Evolutionary conservation across 2,329 filamentous ascomycete genomes (phyloP).

Genomic region (Bipolaris oryzae): DNA sequence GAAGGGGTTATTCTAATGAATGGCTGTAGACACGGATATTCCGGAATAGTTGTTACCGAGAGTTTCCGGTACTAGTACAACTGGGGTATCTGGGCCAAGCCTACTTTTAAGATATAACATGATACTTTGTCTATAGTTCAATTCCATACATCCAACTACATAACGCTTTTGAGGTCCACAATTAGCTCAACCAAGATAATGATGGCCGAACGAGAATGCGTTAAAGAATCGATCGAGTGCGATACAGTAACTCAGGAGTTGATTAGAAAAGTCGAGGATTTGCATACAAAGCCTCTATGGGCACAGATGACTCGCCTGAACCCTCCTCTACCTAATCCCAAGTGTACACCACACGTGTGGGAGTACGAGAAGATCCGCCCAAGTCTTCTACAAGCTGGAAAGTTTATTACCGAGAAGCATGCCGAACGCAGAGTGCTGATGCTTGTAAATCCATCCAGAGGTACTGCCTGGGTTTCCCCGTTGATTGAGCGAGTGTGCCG

Average conservation of each 20-base stretch:
- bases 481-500: not conserved
- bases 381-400: constrained; percentile 45
- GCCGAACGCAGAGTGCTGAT: constrained; percentile 51
- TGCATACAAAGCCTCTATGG: constrained; percentile 52
- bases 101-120: not conserved
- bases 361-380: constrained; percentile 47
- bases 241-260: not conserved
- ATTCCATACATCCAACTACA: not conserved
- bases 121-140: not conserved
- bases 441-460: constrained; percentile 49
- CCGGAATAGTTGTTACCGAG: not conserved
- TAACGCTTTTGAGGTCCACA: not conserved
- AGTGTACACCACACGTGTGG: constrained; percentile 47
- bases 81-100: not conserved
- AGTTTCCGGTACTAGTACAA: not conserved
- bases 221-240: constrained; percentile 23
- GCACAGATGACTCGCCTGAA: constrained; percentile 57
- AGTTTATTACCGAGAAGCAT: constrained; percentile 46
- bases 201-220: not conserved
- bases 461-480: constrained; percentile 13
- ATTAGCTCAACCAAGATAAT: not conserved
- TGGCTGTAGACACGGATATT: not conserved
- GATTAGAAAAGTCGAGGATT: not conserved
- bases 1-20: not conserved
- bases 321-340: constrained; percentile 55